These are phyloP conservation scores for Hymenoscyphus fraxineus DNA, from an alignment of 2,329 filamentous ascomycete genomes.

Conservation along the genomic window DNA sequence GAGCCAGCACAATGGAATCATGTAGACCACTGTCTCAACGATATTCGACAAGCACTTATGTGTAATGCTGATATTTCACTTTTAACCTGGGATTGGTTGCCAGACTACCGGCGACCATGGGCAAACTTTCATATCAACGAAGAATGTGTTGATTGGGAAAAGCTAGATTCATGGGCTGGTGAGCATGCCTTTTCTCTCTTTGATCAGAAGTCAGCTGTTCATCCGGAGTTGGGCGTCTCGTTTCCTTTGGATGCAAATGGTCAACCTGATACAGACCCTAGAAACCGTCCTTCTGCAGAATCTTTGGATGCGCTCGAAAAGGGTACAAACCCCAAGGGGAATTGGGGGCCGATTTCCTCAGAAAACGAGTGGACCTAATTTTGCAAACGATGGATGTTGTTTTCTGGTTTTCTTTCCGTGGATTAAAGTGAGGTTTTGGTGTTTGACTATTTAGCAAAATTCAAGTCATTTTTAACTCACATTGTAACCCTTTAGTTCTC, in stretches of 20 bases:
- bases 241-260: slow-evolving; percentile 9
- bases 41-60: slow-evolving; percentile 13
- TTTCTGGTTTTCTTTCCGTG: neutral
- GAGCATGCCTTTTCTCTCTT: slow-evolving; percentile 9
- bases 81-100: slow-evolving; percentile 12
- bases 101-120: slow-evolving; percentile 11
- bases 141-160: slow-evolving; percentile 9
- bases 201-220: slow-evolving; percentile 8
- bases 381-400: no score
- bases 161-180: slow-evolving; percentile 11
- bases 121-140: slow-evolving; percentile 12
- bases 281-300: neutral
- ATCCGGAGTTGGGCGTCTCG: slow-evolving; percentile 6
- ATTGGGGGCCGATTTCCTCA: neutral
- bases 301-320: slow-evolving; percentile 4
- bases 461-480: neutral
- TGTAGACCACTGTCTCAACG: slow-evolving; percentile 14
- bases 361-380: neutral
- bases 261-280: slow-evolving; percentile 1
- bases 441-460: neutral
- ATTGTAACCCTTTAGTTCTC: neutral
- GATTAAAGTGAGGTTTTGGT: neutral
- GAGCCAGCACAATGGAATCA: slow-evolving; percentile 9
- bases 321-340: slow-evolving; percentile 6
- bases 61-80: slow-evolving; percentile 11